A percentile compares a stretch with the other conserved stretches of the same genome.
phyloP scores from a whole-genome alignment of 176 grass and related monocot species.

The Stipa capillata region DNA sequence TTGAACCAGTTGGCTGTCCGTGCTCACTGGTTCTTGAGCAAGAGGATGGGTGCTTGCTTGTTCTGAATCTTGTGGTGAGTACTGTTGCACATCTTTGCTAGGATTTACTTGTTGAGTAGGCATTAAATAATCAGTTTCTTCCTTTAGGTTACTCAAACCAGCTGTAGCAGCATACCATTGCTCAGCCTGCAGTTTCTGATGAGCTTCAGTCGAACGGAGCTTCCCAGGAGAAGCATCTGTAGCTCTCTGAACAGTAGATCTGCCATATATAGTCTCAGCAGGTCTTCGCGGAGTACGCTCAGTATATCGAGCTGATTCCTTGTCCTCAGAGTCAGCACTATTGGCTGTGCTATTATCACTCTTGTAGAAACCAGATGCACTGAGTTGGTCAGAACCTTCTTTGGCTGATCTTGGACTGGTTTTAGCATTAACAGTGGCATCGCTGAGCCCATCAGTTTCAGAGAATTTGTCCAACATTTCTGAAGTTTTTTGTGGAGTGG shows the following conservation, averaged over 20 bases:
- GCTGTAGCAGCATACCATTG: conserved; percentile 9
- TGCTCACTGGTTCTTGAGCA: conserved; percentile 17
- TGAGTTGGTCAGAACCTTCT: conserved; percentile 2
- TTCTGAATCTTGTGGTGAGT: conserved; percentile 29
- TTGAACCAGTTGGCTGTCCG: background rate
- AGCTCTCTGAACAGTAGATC: background rate
- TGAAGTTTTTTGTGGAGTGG: background rate
- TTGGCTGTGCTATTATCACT: background rate
- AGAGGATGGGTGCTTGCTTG: conserved; percentile 1
- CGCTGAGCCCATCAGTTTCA: background rate
- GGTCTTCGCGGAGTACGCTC: background rate
- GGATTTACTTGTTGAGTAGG: conserved; percentile 8
- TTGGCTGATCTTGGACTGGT: background rate
- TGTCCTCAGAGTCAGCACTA: conserved; percentile 2
- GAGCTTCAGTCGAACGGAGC: background rate
- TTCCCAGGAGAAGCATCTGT: background rate
- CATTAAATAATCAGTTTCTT: conserved; percentile 2
- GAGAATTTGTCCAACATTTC: background rate
- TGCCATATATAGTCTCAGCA: background rate
- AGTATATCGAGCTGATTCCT: background rate
- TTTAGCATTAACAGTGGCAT: background rate
- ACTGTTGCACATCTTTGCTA: conserved; percentile 6
- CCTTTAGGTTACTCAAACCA: conserved; percentile 8
- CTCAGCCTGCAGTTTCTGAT: background rate
- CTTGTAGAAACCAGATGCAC: background rate